Percentiles rank a stretch among this genome's conserved stretches.
Conservation (phyloP, 2,329 filamentous ascomycete genomes). For the Diaporthe sp. region DNA sequence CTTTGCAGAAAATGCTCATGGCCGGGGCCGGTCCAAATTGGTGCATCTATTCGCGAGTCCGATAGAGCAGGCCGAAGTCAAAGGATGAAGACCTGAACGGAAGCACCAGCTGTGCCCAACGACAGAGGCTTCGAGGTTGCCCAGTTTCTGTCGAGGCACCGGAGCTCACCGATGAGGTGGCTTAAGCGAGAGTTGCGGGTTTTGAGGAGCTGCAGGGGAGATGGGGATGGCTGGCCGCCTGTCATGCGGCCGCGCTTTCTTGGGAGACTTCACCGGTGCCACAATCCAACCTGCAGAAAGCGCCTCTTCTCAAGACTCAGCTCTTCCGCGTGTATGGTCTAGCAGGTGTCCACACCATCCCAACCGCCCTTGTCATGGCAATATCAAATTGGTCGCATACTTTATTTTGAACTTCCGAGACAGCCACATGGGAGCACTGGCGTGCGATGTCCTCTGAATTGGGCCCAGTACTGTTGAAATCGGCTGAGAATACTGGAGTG, state of each 20-base stretch:
- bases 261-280: background rate
- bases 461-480: too few relatives aligned
- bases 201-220: background rate
- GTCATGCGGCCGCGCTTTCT: background rate
- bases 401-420: background rate
- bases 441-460: background rate
- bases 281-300: slow-evolving; percentile 16
- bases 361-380: background rate
- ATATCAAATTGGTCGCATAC: background rate
- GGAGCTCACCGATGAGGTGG: slow-evolving; percentile 20
- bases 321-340: background rate
- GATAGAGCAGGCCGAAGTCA: background rate
- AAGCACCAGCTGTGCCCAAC: background rate
- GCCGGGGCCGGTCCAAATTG: background rate
- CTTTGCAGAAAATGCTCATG: background rate
- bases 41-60: background rate
- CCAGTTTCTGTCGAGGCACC: background rate
- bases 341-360: background rate
- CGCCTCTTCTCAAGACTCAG: background rate
- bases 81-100: background rate
- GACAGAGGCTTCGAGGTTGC: background rate
- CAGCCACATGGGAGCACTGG: background rate
- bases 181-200: background rate
- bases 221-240: background rate
- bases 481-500: background rate